Evolutionary conservation across 2,329 filamentous ascomycete genomes (phyloP).

Genomic region (Hypoxylon sp.): DNA sequence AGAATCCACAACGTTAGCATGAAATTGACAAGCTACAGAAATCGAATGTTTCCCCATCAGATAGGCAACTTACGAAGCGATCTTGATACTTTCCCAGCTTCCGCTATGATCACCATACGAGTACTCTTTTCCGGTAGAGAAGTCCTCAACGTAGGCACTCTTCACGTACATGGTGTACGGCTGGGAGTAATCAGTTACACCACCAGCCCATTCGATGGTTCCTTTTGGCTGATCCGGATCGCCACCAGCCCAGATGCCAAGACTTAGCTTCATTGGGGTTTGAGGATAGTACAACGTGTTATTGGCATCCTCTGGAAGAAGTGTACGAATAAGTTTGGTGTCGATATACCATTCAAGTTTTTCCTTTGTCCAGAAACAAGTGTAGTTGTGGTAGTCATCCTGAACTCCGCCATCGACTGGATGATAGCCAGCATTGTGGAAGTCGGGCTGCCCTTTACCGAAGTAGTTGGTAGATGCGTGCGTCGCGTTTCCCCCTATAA

Average conservation of each 20-base stretch:
- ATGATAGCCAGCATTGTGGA: conserved; percentile 74
- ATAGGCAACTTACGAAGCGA: conserved; percentile 64
- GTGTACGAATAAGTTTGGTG: conserved; percentile 73
- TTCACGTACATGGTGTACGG: conserved; percentile 84
- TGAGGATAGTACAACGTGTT: conserved; percentile 78
- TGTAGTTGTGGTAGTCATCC: conserved; percentile 80
- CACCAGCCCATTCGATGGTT: conserved; percentile 79
- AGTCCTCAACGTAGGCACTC: conserved; percentile 69
- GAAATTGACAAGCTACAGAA: neutral
- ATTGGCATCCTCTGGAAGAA: conserved; percentile 73
- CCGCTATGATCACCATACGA: conserved; percentile 74
- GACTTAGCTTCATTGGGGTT: conserved; percentile 79
- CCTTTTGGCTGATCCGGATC: conserved; percentile 68
- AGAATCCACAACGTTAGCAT: conserved; percentile 1
- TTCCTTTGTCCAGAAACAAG: conserved; percentile 79
- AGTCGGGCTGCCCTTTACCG: conserved; percentile 78
- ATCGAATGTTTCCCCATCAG: neutral
- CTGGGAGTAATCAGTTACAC: conserved; percentile 74
- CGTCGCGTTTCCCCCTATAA: conserved; percentile 76
- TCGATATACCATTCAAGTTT: conserved; percentile 80
- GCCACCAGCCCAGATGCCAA: conserved; percentile 77
- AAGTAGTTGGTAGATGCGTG: conserved; percentile 82
- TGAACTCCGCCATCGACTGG: conserved; percentile 68
- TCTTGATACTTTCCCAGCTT: conserved; percentile 74
- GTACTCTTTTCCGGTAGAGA: conserved; percentile 76